Evolutionary conservation across 208 protist genomes (phyloP), one percentile per base, ranked within the genome.

Genomic region (Crithidia bombi): DNA sequence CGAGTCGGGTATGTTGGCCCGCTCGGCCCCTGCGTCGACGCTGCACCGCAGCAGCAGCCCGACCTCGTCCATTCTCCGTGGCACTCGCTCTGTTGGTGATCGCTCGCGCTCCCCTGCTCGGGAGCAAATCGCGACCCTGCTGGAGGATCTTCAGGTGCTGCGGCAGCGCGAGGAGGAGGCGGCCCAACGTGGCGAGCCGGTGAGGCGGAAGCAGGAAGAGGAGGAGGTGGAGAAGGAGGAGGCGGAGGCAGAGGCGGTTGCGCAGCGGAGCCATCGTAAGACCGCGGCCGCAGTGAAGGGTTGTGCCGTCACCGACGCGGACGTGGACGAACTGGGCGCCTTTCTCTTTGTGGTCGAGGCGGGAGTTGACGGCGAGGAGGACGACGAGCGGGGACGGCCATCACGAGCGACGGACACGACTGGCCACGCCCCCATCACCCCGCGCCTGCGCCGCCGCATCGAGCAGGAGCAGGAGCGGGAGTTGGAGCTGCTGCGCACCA

Each of bases 391-490:
- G 15, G 46, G 6, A 14, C 52, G 38, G 10, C n/a, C 41, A 2
- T 38, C 52, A 30, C 66, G 69, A 1, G 65, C 58, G 15, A 71
- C 64, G 15, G 80, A 79, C 75, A 73, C 69, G 3, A 86, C 72
- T 4, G 78, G 81, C 28, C 70, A 81, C 52, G 81, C 78, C n/a
- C 77, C 73, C 33, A 73, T 86, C 57, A 74, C 81, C 6, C 73
- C 54, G n/a, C 65, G 69, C 2, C 70, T 83, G 43, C 59, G 65
- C 25, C 64, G 39, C n/a, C 68, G 69, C 46, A 80, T 83, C 17
- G 65, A 81, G 49, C 32, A 75, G 36, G 64, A 83, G 44, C 81
- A 83, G 61, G 51, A 64, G 23, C 47, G 63, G 2, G 68, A 86
- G 44, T 64, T 78, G 17, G 79, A 76, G 47, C 28, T 72, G 50